Evolutionary conservation across 805 yeast species (phyloP), one percentile per base, ranked within the genome.

Genomic region (Henningerozyma blattae): DNA sequence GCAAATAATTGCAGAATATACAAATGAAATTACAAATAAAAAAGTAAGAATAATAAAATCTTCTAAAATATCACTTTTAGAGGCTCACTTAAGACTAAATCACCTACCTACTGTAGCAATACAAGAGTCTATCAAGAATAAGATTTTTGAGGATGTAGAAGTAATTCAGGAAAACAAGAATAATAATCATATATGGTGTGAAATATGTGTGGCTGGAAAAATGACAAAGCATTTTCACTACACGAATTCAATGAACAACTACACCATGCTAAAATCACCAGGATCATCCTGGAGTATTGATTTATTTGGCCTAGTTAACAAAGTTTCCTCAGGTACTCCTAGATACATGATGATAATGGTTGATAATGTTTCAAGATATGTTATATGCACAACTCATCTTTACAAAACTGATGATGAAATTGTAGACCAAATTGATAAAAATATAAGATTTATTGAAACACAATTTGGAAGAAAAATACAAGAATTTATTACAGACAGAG

Each of bases 341-440:
- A 25, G 18, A 8, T 35, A 38, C 24, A 12, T 38, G 26, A 14
- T 35, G 5, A 1, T 38, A 14, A 40, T 37, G 34, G 37, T 40
- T 10, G 43, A 37, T 31, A 37, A 22, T 28, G 32, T 37, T 3
- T 34, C 38, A 18, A 18, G 41, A n/a, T 34, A 27, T 24, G 16
- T 32, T 14, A 30, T 37, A 5, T 15, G 26, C 5, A 25, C 30
- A 3, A 27, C 32, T 7, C 41, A 38, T 22, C n/a, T 15, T 5
- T 4, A 12, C 9, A 32, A 34, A 26, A 18, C 19, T 15, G 15
- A 27, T 17, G 18, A 15, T 4, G 20, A 12, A 12, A 33, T 34
- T n/a, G 5, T 18, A 8, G 3, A 13, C 8, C 40, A 31, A 28
- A 20, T 37, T 4, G 18, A 16, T n/a, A 34, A 26, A 9, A 32